Evolutionary conservation across 2,329 filamentous ascomycete species (phyloP).

Genomic region (Hymenoscyphus occultus): DNA sequence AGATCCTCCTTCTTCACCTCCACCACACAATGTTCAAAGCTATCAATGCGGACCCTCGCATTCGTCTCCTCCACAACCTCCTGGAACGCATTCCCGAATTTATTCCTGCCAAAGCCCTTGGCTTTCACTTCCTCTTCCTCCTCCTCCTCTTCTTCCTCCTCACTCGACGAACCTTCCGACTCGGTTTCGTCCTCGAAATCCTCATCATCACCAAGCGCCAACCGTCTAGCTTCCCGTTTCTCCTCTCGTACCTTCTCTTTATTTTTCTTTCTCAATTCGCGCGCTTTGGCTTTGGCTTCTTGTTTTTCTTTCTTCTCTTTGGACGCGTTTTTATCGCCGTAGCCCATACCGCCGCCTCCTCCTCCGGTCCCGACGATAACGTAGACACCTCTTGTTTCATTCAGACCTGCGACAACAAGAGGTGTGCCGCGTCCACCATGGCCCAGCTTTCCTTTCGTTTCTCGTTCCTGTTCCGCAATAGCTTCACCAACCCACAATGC

Average conservation of each 20-base stretch:
- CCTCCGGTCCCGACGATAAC: constrained; percentile 91
- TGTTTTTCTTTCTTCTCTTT: constrained; percentile 62
- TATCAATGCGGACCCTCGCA: constrained; percentile 86
- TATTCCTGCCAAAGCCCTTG: constrained; percentile 74
- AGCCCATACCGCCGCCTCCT: constrained; percentile 62
- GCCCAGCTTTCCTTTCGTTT: constrained; percentile 65
- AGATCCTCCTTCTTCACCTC: constrained; percentile 98
- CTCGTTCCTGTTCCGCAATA: constrained; percentile 82
- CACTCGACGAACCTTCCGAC: constrained; percentile 49
- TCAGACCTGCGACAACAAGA: constrained; percentile 83
- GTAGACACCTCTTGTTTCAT: constrained; percentile 84
- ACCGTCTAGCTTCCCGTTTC: constrained; percentile 58
- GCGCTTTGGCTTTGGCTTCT: constrained; percentile 60
- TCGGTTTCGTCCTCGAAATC: constrained; percentile 53
- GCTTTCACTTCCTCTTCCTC: constrained; percentile 52
- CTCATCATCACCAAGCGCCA: constrained; percentile 45
- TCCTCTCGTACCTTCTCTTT: constrained; percentile 59
- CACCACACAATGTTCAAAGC: constrained; percentile 95
- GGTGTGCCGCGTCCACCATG: constrained; percentile 73
- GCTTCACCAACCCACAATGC: constrained; percentile 94
- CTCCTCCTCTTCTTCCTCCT: constrained; percentile 47
- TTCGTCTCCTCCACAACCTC: constrained; percentile 91
- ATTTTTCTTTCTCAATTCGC: constrained; percentile 54
- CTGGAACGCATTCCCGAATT: constrained; percentile 93
- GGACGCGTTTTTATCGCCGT: constrained; percentile 64